Conservation (phyloP, 306 rosid genomes). For the Vachellia pachyceras region DNA sequence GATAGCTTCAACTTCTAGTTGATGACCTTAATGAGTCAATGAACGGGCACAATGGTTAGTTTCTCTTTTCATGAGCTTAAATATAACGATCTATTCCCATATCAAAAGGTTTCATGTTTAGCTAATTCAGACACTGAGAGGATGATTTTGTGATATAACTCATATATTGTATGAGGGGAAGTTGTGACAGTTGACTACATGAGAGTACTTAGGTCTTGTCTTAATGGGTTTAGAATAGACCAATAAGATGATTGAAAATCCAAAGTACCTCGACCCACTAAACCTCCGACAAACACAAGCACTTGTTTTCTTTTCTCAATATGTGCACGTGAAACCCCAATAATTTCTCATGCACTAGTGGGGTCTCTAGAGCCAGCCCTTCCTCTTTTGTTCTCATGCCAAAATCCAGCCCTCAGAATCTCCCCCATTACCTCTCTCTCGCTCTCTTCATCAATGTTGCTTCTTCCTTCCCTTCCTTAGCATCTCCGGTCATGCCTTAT, state of each 20-base stretch:
- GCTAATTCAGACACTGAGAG: no score
- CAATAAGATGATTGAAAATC: slow-evolving; percentile 46
- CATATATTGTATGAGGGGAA: background rate
- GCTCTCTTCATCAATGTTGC: slow-evolving; percentile 28
- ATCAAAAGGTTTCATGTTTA: no score
- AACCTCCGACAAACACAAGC: slow-evolving; percentile 44
- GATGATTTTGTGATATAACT: no score
- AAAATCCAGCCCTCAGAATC: slow-evolving; percentile 77
- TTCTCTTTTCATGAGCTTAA: no score
- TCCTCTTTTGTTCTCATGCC: slow-evolving; percentile 81
- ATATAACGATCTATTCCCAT: no score
- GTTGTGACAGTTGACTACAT: slow-evolving; percentile 8
- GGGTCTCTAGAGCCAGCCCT: slow-evolving; percentile 77
- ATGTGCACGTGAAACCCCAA: slow-evolving; percentile 72
- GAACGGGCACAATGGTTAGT: no score
- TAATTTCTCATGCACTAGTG: slow-evolving; percentile 86
- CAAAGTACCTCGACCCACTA: slow-evolving; percentile 40
- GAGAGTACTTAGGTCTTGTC: slow-evolving; percentile 34
- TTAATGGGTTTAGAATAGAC: slow-evolving; percentile 26
- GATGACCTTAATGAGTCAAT: no score
- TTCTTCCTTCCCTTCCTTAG: slow-evolving; percentile 35
- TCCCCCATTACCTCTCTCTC: slow-evolving; percentile 35
- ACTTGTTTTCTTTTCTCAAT: slow-evolving; percentile 43
- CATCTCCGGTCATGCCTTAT: slow-evolving; percentile 11
- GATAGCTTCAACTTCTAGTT: no score